Percentiles rank a stretch among this genome's conserved stretches.
phyloP scores from a whole-genome alignment of 805 yeast genomes.

The Candida orba region DNA sequence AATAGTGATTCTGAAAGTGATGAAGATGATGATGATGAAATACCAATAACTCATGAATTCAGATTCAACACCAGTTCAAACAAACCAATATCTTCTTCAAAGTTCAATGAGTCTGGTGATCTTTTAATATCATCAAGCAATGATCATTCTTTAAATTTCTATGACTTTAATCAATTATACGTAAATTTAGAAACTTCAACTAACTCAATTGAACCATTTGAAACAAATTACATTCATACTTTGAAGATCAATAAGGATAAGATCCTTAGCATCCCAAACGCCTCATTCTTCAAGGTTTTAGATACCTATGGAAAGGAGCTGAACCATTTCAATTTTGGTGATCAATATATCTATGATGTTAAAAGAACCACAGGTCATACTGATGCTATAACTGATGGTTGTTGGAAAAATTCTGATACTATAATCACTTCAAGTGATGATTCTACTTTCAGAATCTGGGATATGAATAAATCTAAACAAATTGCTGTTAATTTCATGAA shows the following conservation, averaged over 20 bases:
- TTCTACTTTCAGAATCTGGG: conserved; percentile 25
- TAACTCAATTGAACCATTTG: conserved; percentile 8
- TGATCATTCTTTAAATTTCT: conserved; percentile 23
- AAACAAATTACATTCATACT: conserved; percentile 8
- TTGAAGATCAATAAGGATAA: conserved; percentile 4
- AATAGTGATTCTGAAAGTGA: conserved; percentile 15
- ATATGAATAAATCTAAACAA: conserved; percentile 12
- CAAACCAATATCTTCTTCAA: conserved; percentile 13
- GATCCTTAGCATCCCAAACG: conserved; percentile 8
- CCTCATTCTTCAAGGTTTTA: conserved; percentile 14
- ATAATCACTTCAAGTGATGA: conserved; percentile 19
- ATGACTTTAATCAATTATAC: conserved; percentile 29
- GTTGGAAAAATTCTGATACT: conserved; percentile 8
- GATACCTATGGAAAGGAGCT: conserved; percentile 9
- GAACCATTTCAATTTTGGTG: conserved; percentile 18
- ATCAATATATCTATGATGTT: conserved; percentile 21
- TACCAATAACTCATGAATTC: conserved; percentile 32
- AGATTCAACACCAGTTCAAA: background rate
- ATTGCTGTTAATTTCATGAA: conserved; percentile 12
- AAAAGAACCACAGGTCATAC: conserved; percentile 24
- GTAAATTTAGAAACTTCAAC: conserved; percentile 12
- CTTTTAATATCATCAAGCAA: conserved; percentile 23
- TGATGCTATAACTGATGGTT: conserved; percentile 18
- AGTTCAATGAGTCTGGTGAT: background rate
- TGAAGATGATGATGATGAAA: conserved; percentile 23